phyloP scores from a whole-genome alignment of 2,329 filamentous ascomycete species.

The Escovopsis sp. region DNA sequence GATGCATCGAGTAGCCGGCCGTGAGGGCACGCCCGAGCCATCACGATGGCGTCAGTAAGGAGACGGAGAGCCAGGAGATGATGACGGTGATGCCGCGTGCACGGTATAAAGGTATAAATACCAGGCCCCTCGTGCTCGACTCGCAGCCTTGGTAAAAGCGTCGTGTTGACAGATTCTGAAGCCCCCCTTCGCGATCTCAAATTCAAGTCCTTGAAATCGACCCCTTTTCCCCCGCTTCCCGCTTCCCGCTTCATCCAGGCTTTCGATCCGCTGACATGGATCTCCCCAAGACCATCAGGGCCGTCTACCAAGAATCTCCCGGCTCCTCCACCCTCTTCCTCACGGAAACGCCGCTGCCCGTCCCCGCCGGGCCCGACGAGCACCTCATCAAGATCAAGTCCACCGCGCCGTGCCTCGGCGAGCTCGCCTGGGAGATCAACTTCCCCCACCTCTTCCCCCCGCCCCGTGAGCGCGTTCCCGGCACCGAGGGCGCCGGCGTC shows the following conservation, averaged over 20 bases:
- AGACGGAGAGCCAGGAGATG: too few species aligned
- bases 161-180: too few species aligned
- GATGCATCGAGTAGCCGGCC: too few species aligned
- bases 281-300: conserved; percentile 10
- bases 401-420: conserved; percentile 18
- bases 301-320: conserved; percentile 12
- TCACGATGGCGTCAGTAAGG: too few species aligned
- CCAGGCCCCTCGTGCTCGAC: too few species aligned
- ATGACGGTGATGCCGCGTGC: too few species aligned
- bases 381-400: conserved; percentile 19
- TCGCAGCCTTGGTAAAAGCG: too few species aligned
- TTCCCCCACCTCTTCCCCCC: conserved; percentile 10
- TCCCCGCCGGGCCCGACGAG: conserved; percentile 9
- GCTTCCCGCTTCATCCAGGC: background rate
- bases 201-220: too few species aligned
- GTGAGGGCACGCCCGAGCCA: too few species aligned
- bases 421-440: conserved; percentile 17
- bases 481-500: conserved; percentile 25
- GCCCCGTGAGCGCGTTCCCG: conserved; percentile 16
- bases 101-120: too few species aligned
- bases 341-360: conserved; percentile 10
- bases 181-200: too few species aligned
- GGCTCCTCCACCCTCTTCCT: conserved; percentile 9
- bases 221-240: background rate
- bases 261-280: background rate